Conservation (phyloP, 768 basidiomycete species). For the Tremella yokohamensis region DNA sequence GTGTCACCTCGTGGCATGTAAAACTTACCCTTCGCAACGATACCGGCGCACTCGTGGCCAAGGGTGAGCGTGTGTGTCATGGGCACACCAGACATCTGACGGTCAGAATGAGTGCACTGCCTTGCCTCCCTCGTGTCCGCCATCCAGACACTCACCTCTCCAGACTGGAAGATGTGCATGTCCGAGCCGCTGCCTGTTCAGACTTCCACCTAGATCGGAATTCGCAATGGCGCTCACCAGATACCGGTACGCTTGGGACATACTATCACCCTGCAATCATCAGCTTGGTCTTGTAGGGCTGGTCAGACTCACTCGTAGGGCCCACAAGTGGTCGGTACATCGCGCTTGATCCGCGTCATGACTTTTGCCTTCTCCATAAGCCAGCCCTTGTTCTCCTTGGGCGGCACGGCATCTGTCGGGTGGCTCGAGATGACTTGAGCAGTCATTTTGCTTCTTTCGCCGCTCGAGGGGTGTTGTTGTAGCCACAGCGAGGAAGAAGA, state of each 20-base stretch:
- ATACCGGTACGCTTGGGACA: constrained; percentile 18
- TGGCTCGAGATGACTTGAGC: too few relatives aligned
- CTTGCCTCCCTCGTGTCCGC: constrained; percentile 20
- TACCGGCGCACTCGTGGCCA: constrained; percentile 23
- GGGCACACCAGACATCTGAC: constrained; percentile 84
- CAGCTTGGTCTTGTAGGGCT: neutral
- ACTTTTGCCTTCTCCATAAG: neutral
- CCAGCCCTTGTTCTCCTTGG: constrained; percentile 6
- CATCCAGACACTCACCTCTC: constrained; percentile 20
- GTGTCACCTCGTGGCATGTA: neutral
- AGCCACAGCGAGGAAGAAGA: too few relatives aligned
- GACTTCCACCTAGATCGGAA: neutral
- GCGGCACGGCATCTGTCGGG: constrained; percentile 1
- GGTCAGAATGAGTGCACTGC: constrained; percentile 58
- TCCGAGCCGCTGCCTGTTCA: constrained; percentile 23
- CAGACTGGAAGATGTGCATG: constrained; percentile 28
- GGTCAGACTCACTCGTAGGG: constrained; percentile 16
- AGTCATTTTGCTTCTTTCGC: too few relatives aligned
- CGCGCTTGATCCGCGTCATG: neutral
- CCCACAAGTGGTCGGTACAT: constrained; percentile 7
- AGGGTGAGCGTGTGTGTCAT: constrained; percentile 22
- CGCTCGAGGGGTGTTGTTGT: too few relatives aligned
- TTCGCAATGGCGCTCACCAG: constrained; percentile 8
- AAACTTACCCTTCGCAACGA: constrained; percentile 3
- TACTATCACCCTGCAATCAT: constrained; percentile 13